Evolutionary conservation across 2,329 filamentous ascomycete genomes (phyloP), one percentile per base, ranked within the genome.

Genomic region (Phaeosphaeriaceae sp.): DNA sequence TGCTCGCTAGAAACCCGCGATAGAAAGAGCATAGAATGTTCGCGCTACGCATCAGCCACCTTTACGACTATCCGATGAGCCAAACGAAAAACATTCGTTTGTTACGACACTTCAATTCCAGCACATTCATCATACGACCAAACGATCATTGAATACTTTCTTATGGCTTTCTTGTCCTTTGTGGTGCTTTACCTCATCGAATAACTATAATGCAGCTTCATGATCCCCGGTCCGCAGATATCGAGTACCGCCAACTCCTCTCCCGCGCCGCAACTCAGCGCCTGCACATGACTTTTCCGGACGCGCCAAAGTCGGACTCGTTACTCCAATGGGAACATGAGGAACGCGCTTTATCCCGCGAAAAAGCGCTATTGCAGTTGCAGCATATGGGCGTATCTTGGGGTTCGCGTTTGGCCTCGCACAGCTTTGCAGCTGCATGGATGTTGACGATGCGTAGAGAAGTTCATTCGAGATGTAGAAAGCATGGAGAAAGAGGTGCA

Each of bases 201-300:
- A 7, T 7, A 36, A 3, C 7, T 11, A 15, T 7, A 1, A 45
- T 20, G 3, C 24, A 17, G n/a, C n/a, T n/a, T 10, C 24, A 53
- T 22, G 5, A 45, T 15, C 7, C 36, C 0, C 31, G 19, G 19
- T 20, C 27, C 5, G 46, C 47, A 2, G 41, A 51, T 20, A 7
- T 58, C 3, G 36, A 55, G 4, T 69, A 69, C 48, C 53, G 66
- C 48, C 62, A 63, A n/a, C 62, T 69, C 42, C 44, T 67, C 15
- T 69, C 64, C 2, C 49, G 61, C 7, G 62, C 53, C 1, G 36
- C 47, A 25, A 69, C 66, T 1, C 66, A 69, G 44, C 59, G 61
- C 10, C 27, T 68, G 4, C 61, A 66, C 59, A 5, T 55, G 55
- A 20, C 52, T 42, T 17, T 4, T 4, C 41, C 7, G 3, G 11